Percentiles rank a stretch among this genome's conserved stretches.
Evolutionary conservation across 1,139 yeast species (phyloP).

Genomic region (Sugiyamaella neomexicana): DNA sequence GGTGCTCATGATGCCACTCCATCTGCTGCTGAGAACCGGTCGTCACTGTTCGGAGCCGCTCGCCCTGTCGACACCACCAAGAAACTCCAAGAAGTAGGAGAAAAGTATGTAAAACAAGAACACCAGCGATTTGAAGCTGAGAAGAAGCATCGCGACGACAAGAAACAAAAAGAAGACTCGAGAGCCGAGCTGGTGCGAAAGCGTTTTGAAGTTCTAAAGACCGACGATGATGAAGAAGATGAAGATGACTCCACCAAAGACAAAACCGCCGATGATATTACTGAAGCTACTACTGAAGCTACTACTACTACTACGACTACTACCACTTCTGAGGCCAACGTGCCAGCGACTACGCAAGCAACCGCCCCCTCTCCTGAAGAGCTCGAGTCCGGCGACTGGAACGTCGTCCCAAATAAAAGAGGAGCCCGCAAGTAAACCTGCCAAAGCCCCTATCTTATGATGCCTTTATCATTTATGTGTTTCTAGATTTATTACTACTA

Average conservation of each 20-base stretch:
- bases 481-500: conserved; percentile 4
- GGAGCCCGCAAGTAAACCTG: conserved; percentile 19
- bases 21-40: conserved; percentile 27
- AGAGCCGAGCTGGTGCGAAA: conserved; percentile 31
- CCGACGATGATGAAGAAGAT: conserved; percentile 51
- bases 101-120: conserved; percentile 33
- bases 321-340: too few relatives aligned
- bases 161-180: conserved; percentile 19
- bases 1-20: conserved; percentile 28
- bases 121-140: conserved; percentile 33
- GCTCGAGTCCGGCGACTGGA: conserved; percentile 60
- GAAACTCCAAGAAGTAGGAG: conserved; percentile 35
- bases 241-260: background rate
- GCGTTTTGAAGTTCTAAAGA: conserved; percentile 61
- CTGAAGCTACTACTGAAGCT: conserved; percentile 24
- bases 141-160: conserved; percentile 18
- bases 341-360: conserved; percentile 43
- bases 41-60: conserved; percentile 42
- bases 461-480: background rate
- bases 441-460: conserved; percentile 2
- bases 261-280: conserved; percentile 19
- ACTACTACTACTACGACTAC: too few relatives aligned
- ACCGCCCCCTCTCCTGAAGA: conserved; percentile 45
- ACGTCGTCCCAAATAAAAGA: conserved; percentile 47
- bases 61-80: conserved; percentile 44